Conservation (phyloP, 1,284 basidiomycete species). For the Cerioporus squamosus region DNA sequence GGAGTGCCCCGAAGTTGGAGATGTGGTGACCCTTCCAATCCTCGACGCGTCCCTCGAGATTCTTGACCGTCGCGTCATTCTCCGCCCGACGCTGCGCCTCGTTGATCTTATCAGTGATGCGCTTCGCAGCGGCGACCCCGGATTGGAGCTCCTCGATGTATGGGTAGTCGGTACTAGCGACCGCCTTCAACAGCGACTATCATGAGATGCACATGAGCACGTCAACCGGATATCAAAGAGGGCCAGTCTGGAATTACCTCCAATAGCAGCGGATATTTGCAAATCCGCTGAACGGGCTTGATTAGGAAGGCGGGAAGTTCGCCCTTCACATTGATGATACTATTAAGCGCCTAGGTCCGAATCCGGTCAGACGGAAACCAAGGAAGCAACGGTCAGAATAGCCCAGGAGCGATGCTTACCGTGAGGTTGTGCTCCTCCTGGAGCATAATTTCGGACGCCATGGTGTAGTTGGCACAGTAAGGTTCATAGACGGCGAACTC, state of each 20-base stretch:
- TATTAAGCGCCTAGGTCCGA: slow-evolving; percentile 63
- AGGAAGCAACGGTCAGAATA: slow-evolving; percentile 21
- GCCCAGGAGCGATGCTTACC: slow-evolving; percentile 54
- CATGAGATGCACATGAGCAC: slow-evolving; percentile 9
- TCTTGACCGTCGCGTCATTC: slow-evolving; percentile 87
- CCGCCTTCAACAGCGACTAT: slow-evolving; percentile 70
- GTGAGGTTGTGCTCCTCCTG: slow-evolving; percentile 83
- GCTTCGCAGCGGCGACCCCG: slow-evolving; percentile 87
- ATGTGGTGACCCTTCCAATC: slow-evolving; percentile 99
- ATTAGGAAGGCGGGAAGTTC: slow-evolving; percentile 89
- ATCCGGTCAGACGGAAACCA: slow-evolving; percentile 38
- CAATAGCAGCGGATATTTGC: slow-evolving; percentile 75
- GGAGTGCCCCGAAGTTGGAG: slow-evolving; percentile 89
- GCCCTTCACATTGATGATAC: slow-evolving; percentile 80
- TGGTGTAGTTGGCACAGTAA: slow-evolving; percentile 96
- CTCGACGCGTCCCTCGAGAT: slow-evolving; percentile 89
- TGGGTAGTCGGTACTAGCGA: slow-evolving; percentile 66
- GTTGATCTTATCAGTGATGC: slow-evolving; percentile 96
- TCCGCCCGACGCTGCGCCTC: slow-evolving; percentile 90
- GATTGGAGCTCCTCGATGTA: slow-evolving; percentile 83
- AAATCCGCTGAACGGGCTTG: slow-evolving; percentile 82
- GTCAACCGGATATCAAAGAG: slow-evolving; percentile 6
- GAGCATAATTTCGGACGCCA: slow-evolving; percentile 85
- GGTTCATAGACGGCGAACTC: slow-evolving; percentile 96
- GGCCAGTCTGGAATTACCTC: slow-evolving; percentile 45